Conservation (phyloP, 1,139 yeast genomes). For the Geotrichum macrosporum region DNA sequence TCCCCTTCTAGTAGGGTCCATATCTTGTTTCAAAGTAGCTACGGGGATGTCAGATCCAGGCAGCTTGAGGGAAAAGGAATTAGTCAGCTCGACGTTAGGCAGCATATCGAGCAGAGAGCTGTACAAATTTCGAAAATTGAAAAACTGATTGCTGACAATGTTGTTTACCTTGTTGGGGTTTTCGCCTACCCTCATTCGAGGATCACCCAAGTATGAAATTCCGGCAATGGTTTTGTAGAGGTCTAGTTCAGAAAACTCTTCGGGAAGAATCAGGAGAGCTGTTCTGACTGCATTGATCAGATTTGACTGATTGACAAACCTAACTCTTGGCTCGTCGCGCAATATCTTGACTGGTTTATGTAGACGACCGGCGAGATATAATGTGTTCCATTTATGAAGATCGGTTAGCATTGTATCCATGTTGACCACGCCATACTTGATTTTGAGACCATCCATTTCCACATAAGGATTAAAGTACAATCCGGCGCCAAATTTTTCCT, state of each 20-base stretch:
- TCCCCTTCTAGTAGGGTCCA: constrained; percentile 38
- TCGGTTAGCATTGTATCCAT: constrained; percentile 59
- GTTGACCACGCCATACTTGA: constrained; percentile 85
- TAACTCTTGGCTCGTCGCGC: constrained; percentile 56
- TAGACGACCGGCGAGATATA: constrained; percentile 86
- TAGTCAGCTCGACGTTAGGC: constrained; percentile 35
- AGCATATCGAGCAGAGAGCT: constrained; percentile 57
- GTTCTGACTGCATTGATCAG: constrained; percentile 72
- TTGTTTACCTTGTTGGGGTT: constrained; percentile 84
- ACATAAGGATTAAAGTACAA: constrained; percentile 92
- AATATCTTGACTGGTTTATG: constrained; percentile 89
- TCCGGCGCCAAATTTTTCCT: constrained; percentile 72
- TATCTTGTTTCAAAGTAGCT: constrained; percentile 38
- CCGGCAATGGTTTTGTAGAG: constrained; percentile 75
- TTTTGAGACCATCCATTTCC: constrained; percentile 54
- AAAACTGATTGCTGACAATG: constrained; percentile 73
- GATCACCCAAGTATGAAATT: constrained; percentile 85
- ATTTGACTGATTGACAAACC: constrained; percentile 69
- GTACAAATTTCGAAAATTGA: constrained; percentile 65
- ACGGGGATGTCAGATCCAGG: constrained; percentile 27
- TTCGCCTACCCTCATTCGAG: constrained; percentile 81
- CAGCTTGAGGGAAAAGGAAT: constrained; percentile 24
- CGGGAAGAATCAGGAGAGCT: constrained; percentile 57
- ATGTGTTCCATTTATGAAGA: constrained; percentile 72
- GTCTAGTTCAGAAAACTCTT: constrained; percentile 54